Evolutionary conservation across 106 monocot genomes (phyloP), one percentile per base, ranked within the genome.

Genomic region (Acanthochlamys bracteata): DNA sequence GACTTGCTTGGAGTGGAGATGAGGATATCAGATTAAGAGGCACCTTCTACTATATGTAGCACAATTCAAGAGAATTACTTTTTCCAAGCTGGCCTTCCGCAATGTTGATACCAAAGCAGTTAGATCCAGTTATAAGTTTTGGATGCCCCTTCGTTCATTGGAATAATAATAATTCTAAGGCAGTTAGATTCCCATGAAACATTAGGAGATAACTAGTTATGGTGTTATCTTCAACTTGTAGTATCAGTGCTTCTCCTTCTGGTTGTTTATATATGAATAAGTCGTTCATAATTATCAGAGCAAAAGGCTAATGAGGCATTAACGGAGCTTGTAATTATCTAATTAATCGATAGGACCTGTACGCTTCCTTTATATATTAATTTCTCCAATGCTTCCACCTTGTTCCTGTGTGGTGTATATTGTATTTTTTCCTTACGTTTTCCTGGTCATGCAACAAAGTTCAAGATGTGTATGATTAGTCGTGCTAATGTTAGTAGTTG

Each of bases 1-100:
- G 91, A 98, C 72, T 23, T 98, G 39, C 92, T 92, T 45, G 96
- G 96, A 24, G 96, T 92, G 65, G 96, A 98, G 49, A 83, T 91
- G 91, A 88, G 83, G 69, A 91, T 91, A 69, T 91, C 96, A n/a
- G 91, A 92, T 47, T 93, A 75, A 91, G 42, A 20, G 17, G 49
- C 10, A 17, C 33, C 12, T 49, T 49, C 6, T 49, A 17, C 43
- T 49, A 49, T 10, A 1, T 1, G 12, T 49, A 2, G 49, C 12
- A 14, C 2, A 17, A 49, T 17, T 49, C 2, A 49, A 49, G 49
- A 49, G 49, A 49, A 9, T 49, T 4, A 9, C 15, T 49, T 4
- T 10, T 9, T 2, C 15, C 1, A 49, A 49, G 9, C 49, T 12
- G 12, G 2, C 4, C 9, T 17, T 12, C 49, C 49, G 10, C 49